Evolutionary conservation across 768 basidiomycete genomes (phyloP).

Genomic region (Sporobolomyces roseus): DNA sequence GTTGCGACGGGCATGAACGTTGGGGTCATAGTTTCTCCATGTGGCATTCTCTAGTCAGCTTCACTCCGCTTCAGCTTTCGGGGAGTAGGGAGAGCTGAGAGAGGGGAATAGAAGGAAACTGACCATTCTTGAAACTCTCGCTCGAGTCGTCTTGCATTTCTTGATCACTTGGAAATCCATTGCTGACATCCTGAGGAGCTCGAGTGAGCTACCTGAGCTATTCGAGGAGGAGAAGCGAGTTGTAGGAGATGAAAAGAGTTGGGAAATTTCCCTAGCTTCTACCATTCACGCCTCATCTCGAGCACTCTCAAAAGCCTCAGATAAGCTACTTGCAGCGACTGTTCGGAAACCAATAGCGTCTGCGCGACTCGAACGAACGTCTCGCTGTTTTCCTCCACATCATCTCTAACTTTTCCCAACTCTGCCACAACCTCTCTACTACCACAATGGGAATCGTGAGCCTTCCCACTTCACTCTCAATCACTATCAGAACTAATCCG

Average conservation of each 20-base stretch:
- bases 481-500: neutral
- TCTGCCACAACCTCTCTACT: no score
- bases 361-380: no score
- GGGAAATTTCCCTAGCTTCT: neutral
- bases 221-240: neutral
- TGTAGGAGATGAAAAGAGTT: neutral
- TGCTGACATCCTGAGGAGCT: slow-evolving; percentile 5
- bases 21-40: slow-evolving; percentile 61
- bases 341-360: no score
- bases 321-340: no score
- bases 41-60: slow-evolving; percentile 59
- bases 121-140: slow-evolving; percentile 13
- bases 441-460: slow-evolving; percentile 10
- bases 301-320: neutral
- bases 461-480: neutral
- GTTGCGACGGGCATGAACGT: slow-evolving; percentile 94
- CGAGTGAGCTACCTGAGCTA: neutral
- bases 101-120: neutral
- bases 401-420: no score
- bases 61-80: neutral
- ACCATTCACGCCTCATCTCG: neutral
- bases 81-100: neutral
- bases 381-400: no score
- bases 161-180: slow-evolving; percentile 22
- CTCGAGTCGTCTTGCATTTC: slow-evolving; percentile 9